Evolutionary conservation across 2,329 filamentous ascomycete species (phyloP), one percentile per base, ranked within the genome.

Genomic region (Gliomastix tumulicola): DNA sequence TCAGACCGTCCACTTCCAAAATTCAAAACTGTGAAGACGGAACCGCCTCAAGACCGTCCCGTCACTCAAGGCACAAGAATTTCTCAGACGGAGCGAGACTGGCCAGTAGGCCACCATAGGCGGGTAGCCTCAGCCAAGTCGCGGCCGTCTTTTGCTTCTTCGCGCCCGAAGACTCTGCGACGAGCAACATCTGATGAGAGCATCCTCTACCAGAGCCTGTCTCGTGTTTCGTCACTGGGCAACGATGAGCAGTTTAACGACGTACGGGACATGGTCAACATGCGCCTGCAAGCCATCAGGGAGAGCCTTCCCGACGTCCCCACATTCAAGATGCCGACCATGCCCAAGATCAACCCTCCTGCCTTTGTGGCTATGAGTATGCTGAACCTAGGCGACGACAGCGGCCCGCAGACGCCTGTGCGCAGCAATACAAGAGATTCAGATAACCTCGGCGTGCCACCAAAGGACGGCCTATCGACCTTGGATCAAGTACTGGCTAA

Each of bases 261-360:
- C 56, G 79, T 94, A 11, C 77, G 81, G 30, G 84, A 87, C 42
- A 86, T 92, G 65, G 83, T 90, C 46, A 97, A 96, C 50, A 88
- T 84, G 47, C 76, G 90, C 30, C 71, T 92, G 52, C 94, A 94
- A 62, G 90, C 90, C 5, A 85, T 97, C 55, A 84, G 81, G 52
- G 89, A 96, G 55, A 94, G 84, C 52, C 77, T 86, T 43, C 81
- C 88, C 53, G 88, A 95, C 49, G 65, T 73, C 28, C 85, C 88
- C 3, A 86, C 80, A 37, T 83, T 89, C 59, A 86, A 80, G 51
- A 70, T 88, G 52, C 76, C 76, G 3, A 71, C 72, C 42, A 59
- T 84, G 25, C 73, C 79, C 35, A 74, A 68, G 42, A 63, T 78
- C 27, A 60, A 69, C 21, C 45, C 49, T 2, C 45, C 47, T 4